Conservation (phyloP, 2,329 filamentous ascomycete species). For the Dactylellina drechsleri region DNA sequence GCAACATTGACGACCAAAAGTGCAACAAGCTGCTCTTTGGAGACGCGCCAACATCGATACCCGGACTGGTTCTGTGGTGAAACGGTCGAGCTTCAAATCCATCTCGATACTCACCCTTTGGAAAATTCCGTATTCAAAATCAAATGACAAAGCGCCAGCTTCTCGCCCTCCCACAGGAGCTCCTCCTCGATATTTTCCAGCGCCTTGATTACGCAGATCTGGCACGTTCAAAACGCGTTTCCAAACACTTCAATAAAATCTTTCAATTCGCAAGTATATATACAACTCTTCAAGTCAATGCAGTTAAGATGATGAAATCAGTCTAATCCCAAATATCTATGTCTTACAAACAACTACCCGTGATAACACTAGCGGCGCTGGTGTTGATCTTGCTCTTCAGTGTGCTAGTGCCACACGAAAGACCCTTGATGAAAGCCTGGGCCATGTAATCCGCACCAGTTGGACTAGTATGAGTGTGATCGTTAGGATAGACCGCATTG, state of each 20-base stretch:
- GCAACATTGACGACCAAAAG: too few relatives aligned
- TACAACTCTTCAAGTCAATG: too few relatives aligned
- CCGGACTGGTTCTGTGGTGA: too few relatives aligned
- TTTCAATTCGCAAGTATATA: too few relatives aligned
- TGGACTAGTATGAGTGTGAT: constrained; percentile 72
- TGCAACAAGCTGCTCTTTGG: too few relatives aligned
- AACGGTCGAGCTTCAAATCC: too few relatives aligned
- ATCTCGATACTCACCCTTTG: too few relatives aligned
- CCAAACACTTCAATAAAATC: background rate
- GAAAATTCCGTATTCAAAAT: background rate
- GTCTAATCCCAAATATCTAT: background rate
- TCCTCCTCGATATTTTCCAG: constrained; percentile 19
- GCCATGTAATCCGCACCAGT: constrained; percentile 68
- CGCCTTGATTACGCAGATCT: constrained; percentile 19
- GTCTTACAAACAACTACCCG: constrained; percentile 44
- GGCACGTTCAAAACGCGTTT: constrained; percentile 9
- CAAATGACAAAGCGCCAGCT: background rate
- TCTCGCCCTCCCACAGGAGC: constrained; percentile 14
- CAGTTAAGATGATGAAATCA: too few relatives aligned
- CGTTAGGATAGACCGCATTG: constrained; percentile 68
- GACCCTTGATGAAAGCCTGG: constrained; percentile 69
- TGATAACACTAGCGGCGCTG: constrained; percentile 44
- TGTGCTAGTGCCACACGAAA: constrained; percentile 65
- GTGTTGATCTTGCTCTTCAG: constrained; percentile 59
- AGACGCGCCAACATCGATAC: too few relatives aligned